Conservation (phyloP, 441 rosid genomes). For the Euphorbia schlechtendalii region DNA sequence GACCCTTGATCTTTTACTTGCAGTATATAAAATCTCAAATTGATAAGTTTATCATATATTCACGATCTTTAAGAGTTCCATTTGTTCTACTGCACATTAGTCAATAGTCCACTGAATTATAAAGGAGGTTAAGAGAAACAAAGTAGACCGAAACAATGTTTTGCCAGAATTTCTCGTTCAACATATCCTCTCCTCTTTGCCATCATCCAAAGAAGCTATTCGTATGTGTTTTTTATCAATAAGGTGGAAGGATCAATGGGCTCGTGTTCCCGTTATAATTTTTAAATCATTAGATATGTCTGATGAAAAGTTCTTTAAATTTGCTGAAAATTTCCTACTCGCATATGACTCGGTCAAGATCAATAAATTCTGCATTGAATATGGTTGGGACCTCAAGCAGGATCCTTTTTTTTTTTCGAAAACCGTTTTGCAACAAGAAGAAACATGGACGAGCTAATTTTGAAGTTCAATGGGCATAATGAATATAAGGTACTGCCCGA, state of each 20-base stretch:
- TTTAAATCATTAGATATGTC: neutral
- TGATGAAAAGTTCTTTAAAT: neutral
- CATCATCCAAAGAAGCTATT: neutral
- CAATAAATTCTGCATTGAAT: neutral
- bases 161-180: constrained; percentile 18
- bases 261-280: neutral
- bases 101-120: too few species aligned
- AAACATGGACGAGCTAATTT: neutral
- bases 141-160: constrained; percentile 7
- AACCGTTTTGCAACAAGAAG: neutral
- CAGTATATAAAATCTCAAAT: too few species aligned
- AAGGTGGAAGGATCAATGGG: neutral
- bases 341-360: neutral
- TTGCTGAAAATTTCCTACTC: neutral
- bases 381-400: neutral
- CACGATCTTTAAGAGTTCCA: too few species aligned
- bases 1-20: too few species aligned
- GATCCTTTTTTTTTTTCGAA: neutral
- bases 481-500: neutral
- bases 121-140: neutral
- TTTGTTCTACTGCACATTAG: too few species aligned
- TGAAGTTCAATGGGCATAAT: neutral
- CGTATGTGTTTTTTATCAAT: neutral
- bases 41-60: too few species aligned
- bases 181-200: neutral